Percentiles rank a stretch among this genome's conserved stretches.
Conservation (phyloP, 2,329 filamentous ascomycete genomes). For the Aplosporella prunicola region DNA sequence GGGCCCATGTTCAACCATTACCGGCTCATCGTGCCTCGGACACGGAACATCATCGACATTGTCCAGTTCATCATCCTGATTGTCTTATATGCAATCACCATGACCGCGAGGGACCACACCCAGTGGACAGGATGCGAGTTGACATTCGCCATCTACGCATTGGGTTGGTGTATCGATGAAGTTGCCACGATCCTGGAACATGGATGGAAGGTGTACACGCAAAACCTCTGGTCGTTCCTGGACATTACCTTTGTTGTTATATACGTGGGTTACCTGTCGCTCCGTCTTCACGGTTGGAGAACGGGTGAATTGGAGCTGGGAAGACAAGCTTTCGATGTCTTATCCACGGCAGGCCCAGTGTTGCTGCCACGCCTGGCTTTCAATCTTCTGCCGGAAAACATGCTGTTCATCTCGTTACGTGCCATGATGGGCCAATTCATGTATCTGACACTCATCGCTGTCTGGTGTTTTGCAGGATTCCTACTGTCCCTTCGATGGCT, state of each 20-base stretch:
- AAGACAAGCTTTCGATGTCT: conserved; percentile 64
- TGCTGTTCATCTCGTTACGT: conserved; percentile 70
- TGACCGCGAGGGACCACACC: conserved; percentile 56
- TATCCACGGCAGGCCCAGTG: conserved; percentile 71
- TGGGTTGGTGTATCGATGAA: conserved; percentile 72
- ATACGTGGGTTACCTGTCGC: conserved; percentile 56
- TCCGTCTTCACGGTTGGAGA: conserved; percentile 57
- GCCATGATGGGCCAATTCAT: conserved; percentile 83
- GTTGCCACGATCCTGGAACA: conserved; percentile 70
- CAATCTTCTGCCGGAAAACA: conserved; percentile 72
- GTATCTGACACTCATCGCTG: conserved; percentile 62
- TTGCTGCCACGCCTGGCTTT: conserved; percentile 72
- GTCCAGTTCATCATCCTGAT: conserved; percentile 64
- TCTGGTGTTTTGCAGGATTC: conserved; percentile 79
- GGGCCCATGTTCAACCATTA: conserved; percentile 77
- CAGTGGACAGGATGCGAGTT: conserved; percentile 51
- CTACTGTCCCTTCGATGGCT: conserved; percentile 72
- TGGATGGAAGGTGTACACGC: conserved; percentile 70
- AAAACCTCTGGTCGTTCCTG: conserved; percentile 82
- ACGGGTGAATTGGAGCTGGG: conserved; percentile 40
- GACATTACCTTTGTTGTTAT: conserved; percentile 70
- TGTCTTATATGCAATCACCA: conserved; percentile 59
- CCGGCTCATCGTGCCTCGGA: conserved; percentile 71
- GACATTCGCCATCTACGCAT: conserved; percentile 61
- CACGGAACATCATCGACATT: conserved; percentile 64